Conservation (phyloP, 345 rosid genomes). For the Pistacia vera region DNA sequence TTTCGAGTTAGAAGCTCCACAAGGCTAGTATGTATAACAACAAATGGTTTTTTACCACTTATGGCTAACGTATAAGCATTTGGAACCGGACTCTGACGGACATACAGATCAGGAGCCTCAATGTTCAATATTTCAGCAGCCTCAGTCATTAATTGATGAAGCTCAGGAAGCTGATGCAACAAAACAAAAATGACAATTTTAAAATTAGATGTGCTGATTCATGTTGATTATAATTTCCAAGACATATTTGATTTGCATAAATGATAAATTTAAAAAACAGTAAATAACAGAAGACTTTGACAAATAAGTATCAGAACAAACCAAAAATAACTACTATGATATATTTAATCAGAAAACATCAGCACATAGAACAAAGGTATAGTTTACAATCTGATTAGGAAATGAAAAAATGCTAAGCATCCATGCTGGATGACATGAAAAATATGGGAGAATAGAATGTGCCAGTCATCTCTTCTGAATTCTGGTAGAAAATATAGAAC, state of each 20-base stretch:
- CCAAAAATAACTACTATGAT: not conserved
- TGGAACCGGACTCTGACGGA: constrained; percentile 93
- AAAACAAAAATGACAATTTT: not conserved
- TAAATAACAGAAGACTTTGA: not conserved
- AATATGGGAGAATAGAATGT: not conserved
- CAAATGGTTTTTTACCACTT: constrained; percentile 88
- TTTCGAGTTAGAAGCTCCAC: constrained; percentile 83
- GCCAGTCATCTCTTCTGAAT: not conserved
- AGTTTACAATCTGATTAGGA: not conserved
- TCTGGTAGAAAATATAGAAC: not conserved
- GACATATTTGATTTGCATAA: not conserved
- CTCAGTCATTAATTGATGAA: constrained; percentile 78
- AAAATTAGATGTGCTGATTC: not conserved
- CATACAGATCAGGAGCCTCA: constrained; percentile 88
- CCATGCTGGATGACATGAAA: not conserved
- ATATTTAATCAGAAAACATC: not conserved
- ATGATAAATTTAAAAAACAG: not conserved
- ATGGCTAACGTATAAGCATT: constrained; percentile 92
- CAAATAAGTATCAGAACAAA: not conserved
- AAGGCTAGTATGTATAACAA: constrained; percentile 87
- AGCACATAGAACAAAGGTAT: not conserved
- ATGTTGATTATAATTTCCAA: not conserved
- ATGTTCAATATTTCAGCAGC: constrained; percentile 78
- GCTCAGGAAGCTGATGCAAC: constrained; percentile 73
- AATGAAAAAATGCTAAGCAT: not conserved